Conservation (phyloP, 2,329 filamentous ascomycete species). For the Sarocladium strictum region DNA sequence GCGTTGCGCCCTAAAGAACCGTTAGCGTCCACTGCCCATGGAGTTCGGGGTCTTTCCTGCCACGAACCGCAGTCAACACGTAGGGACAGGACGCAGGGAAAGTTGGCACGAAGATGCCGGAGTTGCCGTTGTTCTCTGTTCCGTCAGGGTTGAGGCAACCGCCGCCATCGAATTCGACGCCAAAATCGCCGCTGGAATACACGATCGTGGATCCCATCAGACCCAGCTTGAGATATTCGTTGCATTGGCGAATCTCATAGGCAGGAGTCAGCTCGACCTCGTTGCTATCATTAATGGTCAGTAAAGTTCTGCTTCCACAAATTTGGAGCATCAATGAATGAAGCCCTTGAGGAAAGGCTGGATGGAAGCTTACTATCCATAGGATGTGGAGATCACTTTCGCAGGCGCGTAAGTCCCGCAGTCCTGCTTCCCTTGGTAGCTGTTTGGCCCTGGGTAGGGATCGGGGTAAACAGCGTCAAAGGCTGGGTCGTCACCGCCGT, state of each 20-base stretch:
- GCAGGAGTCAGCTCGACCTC: neutral
- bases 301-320: neutral
- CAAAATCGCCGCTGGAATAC: slow-evolving; percentile 1
- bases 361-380: neutral
- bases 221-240: slow-evolving; percentile 1
- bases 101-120: neutral
- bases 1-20: neutral
- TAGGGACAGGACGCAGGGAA: neutral
- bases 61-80: neutral
- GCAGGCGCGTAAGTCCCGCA: neutral
- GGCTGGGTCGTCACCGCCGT: neutral
- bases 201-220: slow-evolving; percentile 1
- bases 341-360: neutral
- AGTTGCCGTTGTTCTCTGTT: neutral
- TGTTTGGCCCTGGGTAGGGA: neutral
- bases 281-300: neutral
- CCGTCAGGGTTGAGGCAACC: neutral
- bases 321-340: neutral
- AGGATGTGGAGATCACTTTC: slow-evolving; percentile 2
- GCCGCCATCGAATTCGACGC: neutral
- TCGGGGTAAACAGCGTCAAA: slow-evolving; percentile 1
- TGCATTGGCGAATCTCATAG: slow-evolving; percentile 1
- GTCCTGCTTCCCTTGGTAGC: neutral
- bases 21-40: no score
- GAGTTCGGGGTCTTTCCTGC: neutral